Evolutionary conservation across 768 basidiomycete genomes (phyloP).

Genomic region (Lactarius tabidus): DNA sequence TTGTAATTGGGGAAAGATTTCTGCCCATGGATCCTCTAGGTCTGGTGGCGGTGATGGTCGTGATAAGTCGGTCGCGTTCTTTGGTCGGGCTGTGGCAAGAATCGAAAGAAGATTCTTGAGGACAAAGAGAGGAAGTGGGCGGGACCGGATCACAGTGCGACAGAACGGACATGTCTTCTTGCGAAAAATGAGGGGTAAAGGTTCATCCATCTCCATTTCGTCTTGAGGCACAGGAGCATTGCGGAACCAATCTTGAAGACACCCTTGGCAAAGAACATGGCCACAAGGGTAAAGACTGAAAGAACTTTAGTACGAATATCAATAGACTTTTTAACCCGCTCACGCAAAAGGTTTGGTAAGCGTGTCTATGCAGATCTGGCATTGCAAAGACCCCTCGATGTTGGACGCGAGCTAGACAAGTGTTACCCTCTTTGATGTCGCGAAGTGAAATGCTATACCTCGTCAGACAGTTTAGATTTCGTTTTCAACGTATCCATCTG

Average conservation of each 20-base stretch:
- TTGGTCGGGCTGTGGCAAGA: slow-evolving; percentile 42
- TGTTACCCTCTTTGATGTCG: background rate
- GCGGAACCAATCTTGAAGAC: slow-evolving; percentile 77
- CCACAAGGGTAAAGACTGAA: slow-evolving; percentile 69
- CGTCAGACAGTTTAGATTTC: slow-evolving; percentile 51
- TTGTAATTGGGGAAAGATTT: slow-evolving; percentile 50
- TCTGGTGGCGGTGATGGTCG: slow-evolving; percentile 34
- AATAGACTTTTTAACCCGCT: slow-evolving; percentile 30
- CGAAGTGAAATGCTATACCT: slow-evolving; percentile 38
- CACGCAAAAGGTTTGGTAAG: slow-evolving; percentile 64
- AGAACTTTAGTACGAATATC: slow-evolving; percentile 16
- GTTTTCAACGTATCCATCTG: slow-evolving; percentile 43
- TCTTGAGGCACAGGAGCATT: slow-evolving; percentile 51
- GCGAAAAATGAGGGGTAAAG: slow-evolving; percentile 49
- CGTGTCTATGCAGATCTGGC: slow-evolving; percentile 76
- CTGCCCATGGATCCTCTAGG: slow-evolving; percentile 65
- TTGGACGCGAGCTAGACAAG: slow-evolving; percentile 44
- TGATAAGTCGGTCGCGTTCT: slow-evolving; percentile 24
- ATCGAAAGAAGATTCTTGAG: slow-evolving; percentile 55
- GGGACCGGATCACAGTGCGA: slow-evolving; percentile 49
- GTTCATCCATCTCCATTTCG: slow-evolving; percentile 42
- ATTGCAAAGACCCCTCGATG: slow-evolving; percentile 59
- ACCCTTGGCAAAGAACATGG: slow-evolving; percentile 67
- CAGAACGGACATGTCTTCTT: slow-evolving; percentile 73
- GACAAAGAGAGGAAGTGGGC: slow-evolving; percentile 66